Conservation (phyloP, 306 rosid genomes). For the Quillaja saponaria region DNA sequence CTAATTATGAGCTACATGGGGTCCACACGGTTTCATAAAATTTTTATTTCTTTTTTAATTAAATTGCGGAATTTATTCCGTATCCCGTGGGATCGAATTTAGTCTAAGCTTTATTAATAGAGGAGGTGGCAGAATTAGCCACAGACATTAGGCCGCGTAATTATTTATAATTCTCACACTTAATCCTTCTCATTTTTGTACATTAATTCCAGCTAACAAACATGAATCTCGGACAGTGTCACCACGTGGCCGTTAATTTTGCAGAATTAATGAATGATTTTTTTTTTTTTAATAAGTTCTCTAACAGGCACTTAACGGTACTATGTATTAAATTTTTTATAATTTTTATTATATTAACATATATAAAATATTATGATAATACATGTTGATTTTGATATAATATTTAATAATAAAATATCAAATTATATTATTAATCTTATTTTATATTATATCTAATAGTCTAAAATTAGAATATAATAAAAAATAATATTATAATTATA, state of each 20-base stretch:
- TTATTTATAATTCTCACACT: constrained; percentile 29
- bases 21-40: constrained; percentile 52
- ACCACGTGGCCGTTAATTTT: constrained; percentile 34
- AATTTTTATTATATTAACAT: too few species aligned
- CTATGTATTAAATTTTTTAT: too few species aligned
- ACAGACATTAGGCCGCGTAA: constrained; percentile 19
- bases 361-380: too few species aligned
- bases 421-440: too few species aligned
- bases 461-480: too few species aligned
- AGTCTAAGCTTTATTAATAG: constrained; percentile 35
- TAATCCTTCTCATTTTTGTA: constrained; percentile 24
- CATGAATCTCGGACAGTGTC: constrained; percentile 16
- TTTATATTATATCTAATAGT: too few species aligned
- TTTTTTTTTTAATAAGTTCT: background rate
- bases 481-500: too few species aligned
- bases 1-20: constrained; percentile 16
- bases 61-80: constrained; percentile 47
- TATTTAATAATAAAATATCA: too few species aligned
- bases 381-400: too few species aligned
- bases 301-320: too few species aligned
- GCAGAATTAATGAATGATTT: background rate
- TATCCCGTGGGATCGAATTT: constrained; percentile 36
- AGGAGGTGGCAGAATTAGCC: constrained; percentile 29
- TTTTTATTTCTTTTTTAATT: background rate
- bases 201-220: constrained; percentile 32